A percentile compares a stretch with the other conserved stretches of the same genome.
phyloP scores from a whole-genome alignment of 257 asterid genomes.

The Verbena officinalis region DNA sequence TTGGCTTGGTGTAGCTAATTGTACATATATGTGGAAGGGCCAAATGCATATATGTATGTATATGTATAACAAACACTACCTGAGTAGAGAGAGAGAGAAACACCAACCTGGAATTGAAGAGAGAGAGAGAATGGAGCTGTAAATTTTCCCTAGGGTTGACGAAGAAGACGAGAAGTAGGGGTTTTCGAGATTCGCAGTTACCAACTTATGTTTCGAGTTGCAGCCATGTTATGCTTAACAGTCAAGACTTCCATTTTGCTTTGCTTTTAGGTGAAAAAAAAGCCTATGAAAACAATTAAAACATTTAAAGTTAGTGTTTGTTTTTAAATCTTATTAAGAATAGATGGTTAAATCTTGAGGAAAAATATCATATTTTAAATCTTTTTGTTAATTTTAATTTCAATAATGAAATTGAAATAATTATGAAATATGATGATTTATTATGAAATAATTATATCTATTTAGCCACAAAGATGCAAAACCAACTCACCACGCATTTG shows the following conservation, averaged over 20 bases:
- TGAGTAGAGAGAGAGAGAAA: slow-evolving; percentile 1
- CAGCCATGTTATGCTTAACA: not conserved
- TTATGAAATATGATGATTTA: too few relatives aligned
- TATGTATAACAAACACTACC: not conserved
- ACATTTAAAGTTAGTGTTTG: not conserved
- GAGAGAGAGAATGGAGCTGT: slow-evolving; percentile 22
- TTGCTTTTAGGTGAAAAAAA: not conserved
- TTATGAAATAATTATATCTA: too few relatives aligned
- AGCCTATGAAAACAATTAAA: too few relatives aligned
- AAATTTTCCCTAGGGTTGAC: slow-evolving; percentile 29
- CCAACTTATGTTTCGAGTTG: not conserved
- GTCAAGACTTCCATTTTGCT: not conserved
- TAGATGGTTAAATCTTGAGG: too few relatives aligned
- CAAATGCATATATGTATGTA: slow-evolving; percentile 12
- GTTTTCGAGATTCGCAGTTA: slow-evolving; percentile 27
- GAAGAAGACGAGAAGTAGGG: slow-evolving; percentile 26
- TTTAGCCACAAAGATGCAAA: too few relatives aligned
- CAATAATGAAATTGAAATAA: too few relatives aligned
- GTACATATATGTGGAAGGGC: slow-evolving; percentile 1
- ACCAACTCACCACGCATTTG: too few relatives aligned
- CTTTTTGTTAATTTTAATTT: too few relatives aligned
- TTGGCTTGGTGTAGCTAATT: slow-evolving; percentile 7
- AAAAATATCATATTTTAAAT: too few relatives aligned
- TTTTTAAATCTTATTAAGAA: too few relatives aligned
- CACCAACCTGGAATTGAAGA: slow-evolving; percentile 31